Conservation (phyloP, 345 rosid species). For the Citrus cavaleriei region DNA sequence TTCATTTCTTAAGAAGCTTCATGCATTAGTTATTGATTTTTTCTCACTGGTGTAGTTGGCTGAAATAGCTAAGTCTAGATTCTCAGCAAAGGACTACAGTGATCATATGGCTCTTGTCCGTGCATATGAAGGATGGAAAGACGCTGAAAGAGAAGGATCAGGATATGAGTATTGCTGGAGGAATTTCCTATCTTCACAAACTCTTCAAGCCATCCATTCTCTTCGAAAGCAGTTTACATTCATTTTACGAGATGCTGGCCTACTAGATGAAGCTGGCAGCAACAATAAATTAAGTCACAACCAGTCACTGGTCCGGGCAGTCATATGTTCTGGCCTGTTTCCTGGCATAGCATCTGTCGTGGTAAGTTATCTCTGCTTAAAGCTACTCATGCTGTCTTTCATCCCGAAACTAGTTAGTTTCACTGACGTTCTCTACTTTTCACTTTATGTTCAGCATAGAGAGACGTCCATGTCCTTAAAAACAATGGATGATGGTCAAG, state of each 20-base stretch:
- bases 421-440: slow-evolving; percentile 7
- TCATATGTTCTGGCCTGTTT: slow-evolving; percentile 93
- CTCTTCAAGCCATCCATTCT: slow-evolving; percentile 95
- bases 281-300: slow-evolving; percentile 93
- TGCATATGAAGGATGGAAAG: slow-evolving; percentile 99
- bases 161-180: slow-evolving; percentile 98
- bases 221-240: slow-evolving; percentile 83
- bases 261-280: slow-evolving; percentile 33
- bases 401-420: neutral
- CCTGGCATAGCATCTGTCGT: slow-evolving; percentile 97
- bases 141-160: slow-evolving; percentile 92
- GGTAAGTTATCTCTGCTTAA: slow-evolving; percentile 35
- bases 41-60: slow-evolving; percentile 57
- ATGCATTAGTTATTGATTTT: slow-evolving; percentile 8
- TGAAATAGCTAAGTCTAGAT: slow-evolving; percentile 90
- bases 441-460: slow-evolving; percentile 58
- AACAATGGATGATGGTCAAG: slow-evolving; percentile 98
- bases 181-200: slow-evolving; percentile 91
- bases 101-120: slow-evolving; percentile 99
- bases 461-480: slow-evolving; percentile 95
- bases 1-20: neutral
- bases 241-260: slow-evolving; percentile 82
- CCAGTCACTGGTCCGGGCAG: slow-evolving; percentile 84
- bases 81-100: slow-evolving; percentile 96
- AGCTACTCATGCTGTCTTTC: neutral